Evolutionary conservation across 2,329 filamentous ascomycete genomes (phyloP).

Genomic region (Fusarium fujikuroi): DNA sequence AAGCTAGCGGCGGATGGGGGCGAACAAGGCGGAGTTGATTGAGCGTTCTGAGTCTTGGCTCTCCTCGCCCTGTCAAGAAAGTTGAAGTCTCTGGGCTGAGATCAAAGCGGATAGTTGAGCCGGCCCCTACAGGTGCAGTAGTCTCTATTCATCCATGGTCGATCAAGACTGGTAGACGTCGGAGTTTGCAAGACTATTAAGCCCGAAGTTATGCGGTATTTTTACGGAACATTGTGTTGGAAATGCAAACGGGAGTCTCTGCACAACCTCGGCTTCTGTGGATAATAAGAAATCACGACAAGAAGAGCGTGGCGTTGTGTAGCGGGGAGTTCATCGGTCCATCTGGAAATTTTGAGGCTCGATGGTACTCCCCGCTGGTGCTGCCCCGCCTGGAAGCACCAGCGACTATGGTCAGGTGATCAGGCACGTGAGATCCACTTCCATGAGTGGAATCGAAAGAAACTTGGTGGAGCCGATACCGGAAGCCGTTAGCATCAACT

Average conservation of each 20-base stretch:
- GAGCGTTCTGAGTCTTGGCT: background rate
- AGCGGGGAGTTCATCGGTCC: slow-evolving; percentile 22
- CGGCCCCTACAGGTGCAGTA: slow-evolving; percentile 7
- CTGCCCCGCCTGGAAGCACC: background rate
- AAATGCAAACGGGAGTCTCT: background rate
- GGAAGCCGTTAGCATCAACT: slow-evolving; percentile 15
- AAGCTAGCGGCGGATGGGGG: slow-evolving; percentile 9
- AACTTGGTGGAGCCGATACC: background rate
- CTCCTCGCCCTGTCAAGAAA: background rate
- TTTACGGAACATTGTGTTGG: background rate
- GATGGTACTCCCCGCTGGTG: background rate
- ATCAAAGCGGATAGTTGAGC: slow-evolving; percentile 15
- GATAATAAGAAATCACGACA: background rate
- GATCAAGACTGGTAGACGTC: slow-evolving; percentile 6
- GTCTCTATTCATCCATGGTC: slow-evolving; percentile 1
- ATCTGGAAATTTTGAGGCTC: background rate
- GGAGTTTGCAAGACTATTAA: slow-evolving; percentile 36
- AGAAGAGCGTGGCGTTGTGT: background rate
- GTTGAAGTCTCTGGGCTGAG: background rate
- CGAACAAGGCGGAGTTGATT: background rate
- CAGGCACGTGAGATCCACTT: background rate
- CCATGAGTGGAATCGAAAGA: background rate
- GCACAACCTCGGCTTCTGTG: background rate
- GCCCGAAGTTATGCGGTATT: slow-evolving; percentile 12
- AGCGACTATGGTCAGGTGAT: background rate